Conservation (phyloP, 371 early-diverging fungal species). For the Mucor velutinosus region DNA sequence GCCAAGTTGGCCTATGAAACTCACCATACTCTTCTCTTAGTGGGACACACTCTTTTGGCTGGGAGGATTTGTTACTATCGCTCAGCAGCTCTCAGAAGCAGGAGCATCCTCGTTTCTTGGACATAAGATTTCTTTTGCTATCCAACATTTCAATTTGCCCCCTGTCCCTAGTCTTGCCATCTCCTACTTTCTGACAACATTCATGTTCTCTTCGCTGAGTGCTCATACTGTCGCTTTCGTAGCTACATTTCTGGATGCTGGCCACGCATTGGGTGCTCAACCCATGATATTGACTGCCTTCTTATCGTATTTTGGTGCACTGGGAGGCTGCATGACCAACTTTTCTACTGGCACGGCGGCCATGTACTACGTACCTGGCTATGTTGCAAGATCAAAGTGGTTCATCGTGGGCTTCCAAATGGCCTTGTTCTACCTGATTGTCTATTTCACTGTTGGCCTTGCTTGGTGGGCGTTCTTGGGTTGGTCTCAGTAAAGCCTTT, state of each 20-base stretch:
- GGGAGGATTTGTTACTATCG: slow-evolving; percentile 76
- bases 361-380: slow-evolving; percentile 59
- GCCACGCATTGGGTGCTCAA: slow-evolving; percentile 60
- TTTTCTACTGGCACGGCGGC: slow-evolving; percentile 62
- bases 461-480: slow-evolving; percentile 70
- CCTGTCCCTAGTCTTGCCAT: slow-evolving; percentile 52
- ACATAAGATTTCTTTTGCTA: slow-evolving; percentile 48
- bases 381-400: slow-evolving; percentile 56
- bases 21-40: slow-evolving; percentile 15
- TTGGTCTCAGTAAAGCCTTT: slow-evolving; percentile 30
- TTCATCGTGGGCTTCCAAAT: slow-evolving; percentile 53
- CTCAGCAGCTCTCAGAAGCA: slow-evolving; percentile 69
- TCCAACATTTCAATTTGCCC: slow-evolving; percentile 36
- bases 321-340: slow-evolving; percentile 68
- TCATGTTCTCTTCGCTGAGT: slow-evolving; percentile 72
- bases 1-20: neutral
- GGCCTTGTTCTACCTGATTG: slow-evolving; percentile 43
- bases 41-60: slow-evolving; percentile 88
- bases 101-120: slow-evolving; percentile 74
- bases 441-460: slow-evolving; percentile 63
- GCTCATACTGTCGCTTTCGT: slow-evolving; percentile 73
- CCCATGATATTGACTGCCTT: slow-evolving; percentile 61
- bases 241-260: slow-evolving; percentile 78
- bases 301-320: slow-evolving; percentile 66
- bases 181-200: slow-evolving; percentile 71